Conservation (phyloP, 1,139 yeast genomes). For the Geotrichum citri-aurantii region DNA sequence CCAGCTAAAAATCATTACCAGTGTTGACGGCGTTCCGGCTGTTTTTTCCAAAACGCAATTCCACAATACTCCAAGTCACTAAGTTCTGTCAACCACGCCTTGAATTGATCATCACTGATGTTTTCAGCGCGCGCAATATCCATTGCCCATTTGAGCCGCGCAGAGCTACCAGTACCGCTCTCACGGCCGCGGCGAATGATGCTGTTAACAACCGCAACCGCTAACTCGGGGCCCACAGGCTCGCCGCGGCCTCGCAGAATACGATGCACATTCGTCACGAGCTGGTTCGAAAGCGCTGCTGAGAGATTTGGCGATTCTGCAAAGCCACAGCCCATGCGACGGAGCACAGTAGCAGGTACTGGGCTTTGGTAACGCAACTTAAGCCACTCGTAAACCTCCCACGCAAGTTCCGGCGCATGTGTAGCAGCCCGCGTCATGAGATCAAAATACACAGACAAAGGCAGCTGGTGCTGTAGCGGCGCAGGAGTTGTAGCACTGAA, state of each 20-base stretch:
- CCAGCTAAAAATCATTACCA: neutral
- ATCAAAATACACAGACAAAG: conserved; percentile 8
- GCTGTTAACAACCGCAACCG: conserved; percentile 12
- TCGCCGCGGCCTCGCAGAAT: conserved; percentile 19
- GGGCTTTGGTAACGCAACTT: conserved; percentile 11
- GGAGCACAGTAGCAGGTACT: conserved; percentile 20
- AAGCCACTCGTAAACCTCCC: conserved; percentile 18
- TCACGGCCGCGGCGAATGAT: conserved; percentile 3
- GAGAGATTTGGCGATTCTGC: conserved; percentile 20
- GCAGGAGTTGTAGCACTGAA: neutral
- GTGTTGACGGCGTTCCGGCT: neutral
- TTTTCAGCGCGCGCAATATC: conserved; percentile 22
- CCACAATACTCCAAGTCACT: conserved; percentile 9
- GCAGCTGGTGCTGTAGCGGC: neutral
- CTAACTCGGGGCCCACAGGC: conserved; percentile 17
- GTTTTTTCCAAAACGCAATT: neutral
- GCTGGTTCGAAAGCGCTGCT: conserved; percentile 20
- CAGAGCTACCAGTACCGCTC: conserved; percentile 21
- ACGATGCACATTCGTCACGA: conserved; percentile 20
- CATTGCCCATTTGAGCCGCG: conserved; percentile 24
- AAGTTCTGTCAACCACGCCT: conserved; percentile 19
- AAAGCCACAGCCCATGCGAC: conserved; percentile 22
- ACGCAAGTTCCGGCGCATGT: conserved; percentile 6
- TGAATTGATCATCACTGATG: conserved; percentile 19
- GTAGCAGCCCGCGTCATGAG: conserved; percentile 7